A percentile compares a stretch with the other conserved stretches of the same genome.
Evolutionary conservation across 73 alveolate genomes (phyloP).

Genomic region (Stentor coeruleus): DNA sequence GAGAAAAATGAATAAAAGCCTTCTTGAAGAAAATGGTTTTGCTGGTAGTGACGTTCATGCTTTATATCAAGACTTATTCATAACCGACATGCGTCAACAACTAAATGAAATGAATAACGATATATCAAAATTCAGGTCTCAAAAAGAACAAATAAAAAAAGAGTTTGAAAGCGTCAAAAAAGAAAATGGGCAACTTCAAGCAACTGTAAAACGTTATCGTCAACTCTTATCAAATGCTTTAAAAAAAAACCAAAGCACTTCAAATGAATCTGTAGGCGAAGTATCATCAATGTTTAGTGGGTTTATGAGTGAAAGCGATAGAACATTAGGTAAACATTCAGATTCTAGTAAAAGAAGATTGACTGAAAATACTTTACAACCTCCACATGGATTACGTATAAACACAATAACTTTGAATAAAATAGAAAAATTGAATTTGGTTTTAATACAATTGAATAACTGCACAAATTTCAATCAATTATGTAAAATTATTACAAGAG

Average conservation of each 20-base stretch:
- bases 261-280: background rate
- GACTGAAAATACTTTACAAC: background rate
- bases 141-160: slow-evolving; percentile 43
- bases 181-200: slow-evolving; percentile 53
- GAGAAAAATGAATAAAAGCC: background rate
- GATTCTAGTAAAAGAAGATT: background rate
- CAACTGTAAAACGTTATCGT: slow-evolving; percentile 61
- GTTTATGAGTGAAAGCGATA: background rate
- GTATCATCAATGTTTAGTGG: background rate
- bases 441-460: background rate
- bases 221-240: slow-evolving; percentile 36
- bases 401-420: background rate
- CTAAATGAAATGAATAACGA: slow-evolving; percentile 53
- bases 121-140: slow-evolving; percentile 48
- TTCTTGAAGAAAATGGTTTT: slow-evolving; percentile 7
- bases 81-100: slow-evolving; percentile 61
- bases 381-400: background rate
- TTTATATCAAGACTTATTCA: slow-evolving; percentile 57
- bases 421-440: background rate
- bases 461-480: background rate
- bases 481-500: background rate
- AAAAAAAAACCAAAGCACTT: background rate
- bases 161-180: slow-evolving; percentile 49
- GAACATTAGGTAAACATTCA: background rate
- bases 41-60: slow-evolving; percentile 56